These are phyloP conservation scores for Cyberlindnera misumaiensis DNA, from an alignment of 805 yeast species.

Conservation along the genomic window DNA sequence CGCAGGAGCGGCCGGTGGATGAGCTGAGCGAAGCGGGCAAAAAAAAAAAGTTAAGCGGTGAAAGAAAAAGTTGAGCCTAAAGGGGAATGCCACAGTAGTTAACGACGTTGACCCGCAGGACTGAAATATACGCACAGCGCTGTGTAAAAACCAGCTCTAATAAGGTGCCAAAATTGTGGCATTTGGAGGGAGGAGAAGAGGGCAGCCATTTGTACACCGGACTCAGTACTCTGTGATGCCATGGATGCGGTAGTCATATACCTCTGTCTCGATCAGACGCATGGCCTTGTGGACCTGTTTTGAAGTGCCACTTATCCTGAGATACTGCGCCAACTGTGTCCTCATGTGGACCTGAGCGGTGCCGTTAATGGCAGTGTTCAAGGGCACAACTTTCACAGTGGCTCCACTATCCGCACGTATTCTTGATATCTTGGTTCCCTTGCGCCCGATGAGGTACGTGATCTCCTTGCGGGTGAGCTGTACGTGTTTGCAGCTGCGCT, in stretches of 20 bases:
- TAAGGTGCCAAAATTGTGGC: neutral
- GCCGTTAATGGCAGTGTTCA: slow-evolving; percentile 14
- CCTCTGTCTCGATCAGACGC: slow-evolving; percentile 20
- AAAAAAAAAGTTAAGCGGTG: slow-evolving; percentile 3
- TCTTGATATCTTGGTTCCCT: slow-evolving; percentile 32
- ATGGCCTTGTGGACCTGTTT: slow-evolving; percentile 23
- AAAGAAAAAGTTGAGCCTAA: slow-evolving; percentile 4
- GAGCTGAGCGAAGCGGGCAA: neutral
- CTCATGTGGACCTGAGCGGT: slow-evolving; percentile 7
- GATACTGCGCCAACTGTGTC: slow-evolving; percentile 18
- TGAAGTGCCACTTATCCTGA: slow-evolving; percentile 27
- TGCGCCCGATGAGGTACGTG: slow-evolving; percentile 35
- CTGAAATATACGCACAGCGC: slow-evolving; percentile 6
- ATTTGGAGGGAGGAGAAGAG: neutral
- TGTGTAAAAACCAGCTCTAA: slow-evolving; percentile 16
- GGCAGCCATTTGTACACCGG: neutral
- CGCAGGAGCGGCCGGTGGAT: neutral
- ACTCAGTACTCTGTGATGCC: slow-evolving; percentile 1
- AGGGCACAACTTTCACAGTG: slow-evolving; percentile 32
- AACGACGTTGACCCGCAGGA: slow-evolving; percentile 14
- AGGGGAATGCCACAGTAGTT: slow-evolving; percentile 7
- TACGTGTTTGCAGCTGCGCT: slow-evolving; percentile 5
- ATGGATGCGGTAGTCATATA: slow-evolving; percentile 15
- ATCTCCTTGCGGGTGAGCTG: slow-evolving; percentile 28
- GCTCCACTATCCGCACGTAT: slow-evolving; percentile 32